phyloP scores from a whole-genome alignment of 2,329 filamentous ascomycete genomes.

The Magnaporthiopsis incrustans region DNA sequence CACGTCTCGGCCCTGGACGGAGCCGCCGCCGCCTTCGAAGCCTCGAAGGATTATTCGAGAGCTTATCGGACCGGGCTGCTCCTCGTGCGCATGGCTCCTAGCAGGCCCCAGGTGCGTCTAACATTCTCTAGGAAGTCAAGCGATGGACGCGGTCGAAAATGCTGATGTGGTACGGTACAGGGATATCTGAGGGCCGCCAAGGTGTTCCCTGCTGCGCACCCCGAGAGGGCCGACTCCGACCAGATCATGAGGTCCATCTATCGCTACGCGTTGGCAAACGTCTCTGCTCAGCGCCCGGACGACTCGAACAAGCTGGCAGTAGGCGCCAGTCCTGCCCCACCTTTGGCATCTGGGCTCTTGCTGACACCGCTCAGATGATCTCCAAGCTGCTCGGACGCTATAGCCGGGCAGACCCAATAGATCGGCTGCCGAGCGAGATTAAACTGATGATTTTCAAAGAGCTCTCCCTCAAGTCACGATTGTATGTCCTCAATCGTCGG shows the following conservation, averaged over 20 bases:
- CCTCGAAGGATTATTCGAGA: background rate
- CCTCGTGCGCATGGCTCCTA: slow-evolving; percentile 3
- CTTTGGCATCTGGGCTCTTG: background rate
- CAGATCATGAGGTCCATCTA: background rate
- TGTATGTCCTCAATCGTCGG: background rate
- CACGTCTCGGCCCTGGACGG: slow-evolving; percentile 5
- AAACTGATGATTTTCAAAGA: slow-evolving; percentile 4
- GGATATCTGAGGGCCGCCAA: slow-evolving; percentile 6
- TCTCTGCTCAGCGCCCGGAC: background rate
- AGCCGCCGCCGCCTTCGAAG: slow-evolving; percentile 1
- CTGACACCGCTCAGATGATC: background rate
- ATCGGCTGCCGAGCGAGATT: slow-evolving; percentile 3
- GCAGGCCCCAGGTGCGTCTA: slow-evolving; percentile 4
- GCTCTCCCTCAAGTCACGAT: background rate
- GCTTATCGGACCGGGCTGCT: background rate
- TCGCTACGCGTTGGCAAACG: slow-evolving; percentile 1
- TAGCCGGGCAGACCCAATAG: background rate
- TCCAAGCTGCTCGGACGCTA: background rate
- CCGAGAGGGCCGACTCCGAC: background rate
- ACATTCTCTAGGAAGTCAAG: too few relatives aligned
- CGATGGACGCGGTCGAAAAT: background rate
- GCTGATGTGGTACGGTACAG: background rate
- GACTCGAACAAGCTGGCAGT: background rate
- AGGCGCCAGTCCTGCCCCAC: background rate
- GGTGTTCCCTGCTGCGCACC: background rate